Conservation (phyloP, 805 yeast species). For the Starmerella gropengiesseri region DNA sequence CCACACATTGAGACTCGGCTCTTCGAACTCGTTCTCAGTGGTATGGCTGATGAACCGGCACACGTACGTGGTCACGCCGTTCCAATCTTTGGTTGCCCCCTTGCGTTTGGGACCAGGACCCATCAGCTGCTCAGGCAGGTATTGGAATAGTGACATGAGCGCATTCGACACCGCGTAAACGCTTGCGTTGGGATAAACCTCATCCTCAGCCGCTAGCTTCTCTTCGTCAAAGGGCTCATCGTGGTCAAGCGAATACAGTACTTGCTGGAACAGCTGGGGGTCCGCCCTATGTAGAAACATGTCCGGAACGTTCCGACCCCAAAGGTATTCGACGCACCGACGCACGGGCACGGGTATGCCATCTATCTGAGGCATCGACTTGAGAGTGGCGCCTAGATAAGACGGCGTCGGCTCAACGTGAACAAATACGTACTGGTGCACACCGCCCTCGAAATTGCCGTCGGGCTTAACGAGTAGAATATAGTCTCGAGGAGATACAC, state of each 20-base stretch:
- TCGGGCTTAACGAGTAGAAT: constrained; percentile 13
- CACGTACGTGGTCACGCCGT: constrained; percentile 6
- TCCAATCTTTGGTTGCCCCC: neutral
- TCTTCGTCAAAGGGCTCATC: constrained; percentile 28
- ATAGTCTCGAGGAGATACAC: constrained; percentile 15
- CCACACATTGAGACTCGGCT: constrained; percentile 12
- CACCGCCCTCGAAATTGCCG: constrained; percentile 3
- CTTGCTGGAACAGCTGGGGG: constrained; percentile 20
- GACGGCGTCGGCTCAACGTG: constrained; percentile 27
- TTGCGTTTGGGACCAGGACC: constrained; percentile 13
- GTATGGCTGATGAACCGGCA: constrained; percentile 9
- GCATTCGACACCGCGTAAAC: constrained; percentile 34
- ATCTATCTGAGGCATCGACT: constrained; percentile 11
- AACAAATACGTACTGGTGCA: constrained; percentile 20
- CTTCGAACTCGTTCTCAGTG: constrained; percentile 4
- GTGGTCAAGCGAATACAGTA: constrained; percentile 31
- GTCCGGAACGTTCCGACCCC: constrained; percentile 22
- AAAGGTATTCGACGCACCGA: constrained; percentile 30
- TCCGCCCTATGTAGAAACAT: constrained; percentile 25
- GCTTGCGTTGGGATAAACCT: constrained; percentile 30
- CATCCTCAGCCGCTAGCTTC: constrained; percentile 25
- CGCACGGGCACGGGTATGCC: constrained; percentile 30
- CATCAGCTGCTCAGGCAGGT: constrained; percentile 19
- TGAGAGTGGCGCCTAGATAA: constrained; percentile 29
- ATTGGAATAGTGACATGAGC: constrained; percentile 16